Conservation (phyloP, 768 basidiomycete genomes). For the Dictyophora rubrovolvata region DNA sequence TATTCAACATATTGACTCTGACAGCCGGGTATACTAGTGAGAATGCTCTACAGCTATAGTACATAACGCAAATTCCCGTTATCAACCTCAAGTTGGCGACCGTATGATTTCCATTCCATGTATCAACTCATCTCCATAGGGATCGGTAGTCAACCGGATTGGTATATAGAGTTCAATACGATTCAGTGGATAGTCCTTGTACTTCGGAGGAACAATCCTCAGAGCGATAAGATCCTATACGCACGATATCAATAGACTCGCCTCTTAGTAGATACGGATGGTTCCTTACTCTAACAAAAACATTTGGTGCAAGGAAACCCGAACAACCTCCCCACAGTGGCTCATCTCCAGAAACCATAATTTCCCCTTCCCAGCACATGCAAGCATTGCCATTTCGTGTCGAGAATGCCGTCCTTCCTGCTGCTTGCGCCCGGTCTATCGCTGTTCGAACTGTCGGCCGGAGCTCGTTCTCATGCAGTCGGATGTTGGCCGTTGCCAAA, state of each 20-base stretch:
- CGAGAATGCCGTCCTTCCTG: background rate
- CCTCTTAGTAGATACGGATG: background rate
- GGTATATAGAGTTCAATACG: constrained; percentile 54
- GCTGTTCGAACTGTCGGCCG: background rate
- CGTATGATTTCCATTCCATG: background rate
- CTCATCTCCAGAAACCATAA: constrained; percentile 34
- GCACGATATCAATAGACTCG: background rate
- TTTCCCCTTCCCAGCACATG: constrained; percentile 53
- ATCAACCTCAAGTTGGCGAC: background rate
- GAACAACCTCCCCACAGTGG: constrained; percentile 46
- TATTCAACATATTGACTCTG: too few species aligned
- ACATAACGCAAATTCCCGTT: too few species aligned
- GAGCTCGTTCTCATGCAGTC: background rate
- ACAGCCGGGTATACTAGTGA: too few species aligned
- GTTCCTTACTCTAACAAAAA: constrained; percentile 46
- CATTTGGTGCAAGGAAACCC: constrained; percentile 36
- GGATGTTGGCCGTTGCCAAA: background rate
- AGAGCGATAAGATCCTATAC: constrained; percentile 56
- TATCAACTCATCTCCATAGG: constrained; percentile 25
- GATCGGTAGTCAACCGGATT: constrained; percentile 53
- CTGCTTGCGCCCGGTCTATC: background rate
- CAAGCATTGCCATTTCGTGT: background rate
- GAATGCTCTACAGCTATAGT: too few species aligned
- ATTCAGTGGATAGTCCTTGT: constrained; percentile 41
- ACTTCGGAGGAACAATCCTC: constrained; percentile 48